Conservation (phyloP, 1,284 basidiomycete genomes). For the Pseudozyma hubeiensis region DNA sequence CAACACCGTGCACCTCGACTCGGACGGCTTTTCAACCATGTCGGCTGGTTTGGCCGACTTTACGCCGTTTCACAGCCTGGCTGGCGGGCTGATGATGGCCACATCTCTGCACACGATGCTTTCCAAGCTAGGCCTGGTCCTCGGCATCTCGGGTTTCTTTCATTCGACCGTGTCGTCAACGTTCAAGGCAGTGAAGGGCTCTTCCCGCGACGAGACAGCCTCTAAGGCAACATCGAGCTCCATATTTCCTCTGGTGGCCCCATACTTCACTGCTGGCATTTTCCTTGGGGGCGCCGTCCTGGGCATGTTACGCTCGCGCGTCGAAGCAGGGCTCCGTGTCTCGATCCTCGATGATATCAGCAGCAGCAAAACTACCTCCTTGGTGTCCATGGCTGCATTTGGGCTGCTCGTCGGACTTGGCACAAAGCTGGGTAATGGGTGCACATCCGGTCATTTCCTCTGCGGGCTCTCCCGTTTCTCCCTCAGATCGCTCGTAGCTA, state of each 20-base stretch:
- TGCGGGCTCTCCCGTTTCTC: conserved; percentile 64
- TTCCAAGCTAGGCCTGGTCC: conserved; percentile 52
- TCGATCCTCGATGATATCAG: conserved; percentile 50
- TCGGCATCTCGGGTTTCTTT: conserved; percentile 65
- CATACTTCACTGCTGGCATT: conserved; percentile 55
- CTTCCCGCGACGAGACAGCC: conserved; percentile 4
- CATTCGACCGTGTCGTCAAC: conserved; percentile 48
- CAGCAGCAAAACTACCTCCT: background rate
- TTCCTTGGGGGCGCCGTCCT: conserved; percentile 56
- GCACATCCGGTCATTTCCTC: conserved; percentile 66
- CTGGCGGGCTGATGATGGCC: conserved; percentile 66
- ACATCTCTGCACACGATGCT: conserved; percentile 56
- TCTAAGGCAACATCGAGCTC: conserved; percentile 1
- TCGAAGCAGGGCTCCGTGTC: conserved; percentile 51
- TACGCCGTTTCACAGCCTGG: conserved; percentile 57
- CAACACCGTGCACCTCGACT: too few species aligned
- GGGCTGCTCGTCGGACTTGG: conserved; percentile 62
- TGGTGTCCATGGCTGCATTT: conserved; percentile 13
- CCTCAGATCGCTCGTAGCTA: conserved; percentile 59
- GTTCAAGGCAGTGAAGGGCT: background rate
- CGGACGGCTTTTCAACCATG: conserved; percentile 6
- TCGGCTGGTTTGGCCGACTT: conserved; percentile 29
- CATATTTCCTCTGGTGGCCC: conserved; percentile 33
- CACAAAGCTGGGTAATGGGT: conserved; percentile 66
- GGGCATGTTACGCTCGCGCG: conserved; percentile 16